Evolutionary conservation across 345 rosid genomes (phyloP).

Genomic region (Moricandia arvensis): DNA sequence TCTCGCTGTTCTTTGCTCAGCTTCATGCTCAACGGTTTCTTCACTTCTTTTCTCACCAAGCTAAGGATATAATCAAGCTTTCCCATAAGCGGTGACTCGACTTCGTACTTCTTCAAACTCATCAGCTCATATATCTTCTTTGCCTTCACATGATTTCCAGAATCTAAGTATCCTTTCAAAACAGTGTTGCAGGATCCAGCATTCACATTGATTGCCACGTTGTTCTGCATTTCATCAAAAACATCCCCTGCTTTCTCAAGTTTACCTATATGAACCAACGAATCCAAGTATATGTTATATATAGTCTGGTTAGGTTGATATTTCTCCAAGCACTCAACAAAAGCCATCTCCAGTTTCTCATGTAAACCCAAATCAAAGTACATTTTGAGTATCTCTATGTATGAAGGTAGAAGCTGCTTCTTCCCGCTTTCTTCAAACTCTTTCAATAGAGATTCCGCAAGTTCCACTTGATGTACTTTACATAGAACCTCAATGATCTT

Average conservation of each 20-base stretch:
- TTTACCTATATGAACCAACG: conserved; percentile 55
- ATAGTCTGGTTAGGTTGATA: conserved; percentile 61
- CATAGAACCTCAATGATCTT: conserved; percentile 67
- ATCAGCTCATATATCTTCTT: conserved; percentile 65
- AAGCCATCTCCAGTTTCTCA: conserved; percentile 52
- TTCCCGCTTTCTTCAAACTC: conserved; percentile 62
- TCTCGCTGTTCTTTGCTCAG: conserved; percentile 83
- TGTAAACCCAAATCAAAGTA: conserved; percentile 56
- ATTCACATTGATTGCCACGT: conserved; percentile 52
- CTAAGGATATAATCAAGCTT: conserved; percentile 63
- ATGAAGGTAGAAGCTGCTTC: conserved; percentile 70
- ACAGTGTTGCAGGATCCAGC: conserved; percentile 62
- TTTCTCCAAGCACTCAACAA: conserved; percentile 58
- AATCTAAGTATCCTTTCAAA: conserved; percentile 54
- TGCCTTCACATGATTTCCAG: conserved; percentile 57
- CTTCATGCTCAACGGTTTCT: conserved; percentile 57
- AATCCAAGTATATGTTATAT: conserved; percentile 66
- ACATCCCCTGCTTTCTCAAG: conserved; percentile 62
- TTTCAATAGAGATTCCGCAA: conserved; percentile 58
- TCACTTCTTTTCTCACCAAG: conserved; percentile 51
- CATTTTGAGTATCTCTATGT: conserved; percentile 51
- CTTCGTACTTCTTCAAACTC: conserved; percentile 64
- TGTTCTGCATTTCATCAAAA: conserved; percentile 53
- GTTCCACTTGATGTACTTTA: conserved; percentile 50
- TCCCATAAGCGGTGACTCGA: conserved; percentile 54